Conservation (phyloP, 2,329 filamentous ascomycete species). For the Dactylellina cionopaga region DNA sequence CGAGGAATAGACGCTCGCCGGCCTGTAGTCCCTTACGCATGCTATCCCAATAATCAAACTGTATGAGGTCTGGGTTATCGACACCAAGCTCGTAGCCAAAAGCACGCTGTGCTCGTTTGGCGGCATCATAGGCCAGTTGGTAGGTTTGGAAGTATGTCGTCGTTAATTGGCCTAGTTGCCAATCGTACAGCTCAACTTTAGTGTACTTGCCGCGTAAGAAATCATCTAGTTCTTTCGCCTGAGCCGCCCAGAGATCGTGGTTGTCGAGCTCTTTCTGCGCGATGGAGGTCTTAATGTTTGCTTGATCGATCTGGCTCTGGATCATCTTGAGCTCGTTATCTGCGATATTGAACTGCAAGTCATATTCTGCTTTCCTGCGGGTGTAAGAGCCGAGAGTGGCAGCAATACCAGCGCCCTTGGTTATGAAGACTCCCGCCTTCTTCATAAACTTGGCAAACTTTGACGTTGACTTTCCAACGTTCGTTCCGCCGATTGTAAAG, state of each 20-base stretch:
- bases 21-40: constrained; percentile 60
- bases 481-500: no score
- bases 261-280: constrained; percentile 5
- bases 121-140: constrained; percentile 7
- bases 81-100: no score
- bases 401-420: no score
- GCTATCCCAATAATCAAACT: constrained; percentile 56
- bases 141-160: constrained; percentile 10
- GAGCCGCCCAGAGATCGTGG: neutral
- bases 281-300: neutral
- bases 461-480: no score
- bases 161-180: neutral
- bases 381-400: no score
- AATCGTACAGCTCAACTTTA: constrained; percentile 17
- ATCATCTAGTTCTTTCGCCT: neutral
- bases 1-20: constrained; percentile 56
- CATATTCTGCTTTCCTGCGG: no score
- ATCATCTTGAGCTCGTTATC: neutral
- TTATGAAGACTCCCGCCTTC: no score
- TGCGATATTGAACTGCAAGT: no score
- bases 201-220: constrained; percentile 23
- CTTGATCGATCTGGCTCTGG: neutral
- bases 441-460: no score
- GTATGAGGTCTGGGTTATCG: no score
- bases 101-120: constrained; percentile 11